Base-by-base conservation (phyloP, 2,329 filamentous ascomycete species). In the Fusarium begoniae region DNA sequence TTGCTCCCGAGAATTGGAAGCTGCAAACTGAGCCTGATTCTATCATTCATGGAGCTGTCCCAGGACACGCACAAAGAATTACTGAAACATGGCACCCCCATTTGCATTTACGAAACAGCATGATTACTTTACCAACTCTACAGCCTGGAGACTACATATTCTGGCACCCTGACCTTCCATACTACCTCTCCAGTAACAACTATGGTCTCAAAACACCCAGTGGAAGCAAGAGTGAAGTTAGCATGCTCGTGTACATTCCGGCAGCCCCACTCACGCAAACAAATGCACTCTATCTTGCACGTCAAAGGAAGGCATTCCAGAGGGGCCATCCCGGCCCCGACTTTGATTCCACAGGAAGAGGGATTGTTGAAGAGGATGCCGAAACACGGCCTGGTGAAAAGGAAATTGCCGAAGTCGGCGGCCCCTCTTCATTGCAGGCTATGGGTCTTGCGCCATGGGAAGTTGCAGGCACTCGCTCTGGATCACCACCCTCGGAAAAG, bases 31-130 rank as follows among this genome's bases (percentile, higher is more conserved):
- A 88, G 56, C 86, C 86, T 47, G 85, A 85, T 66, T 89, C 88
- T 40, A 87, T 89, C 78, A 88, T 90, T 76, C 88, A 90, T 79
- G 88, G 88, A 53, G 88, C 88, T 48, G 88, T 90, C 3, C 87
- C 88, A 0, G 88, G 88, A 41, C 88, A 90, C 74, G 87, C 88
- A 20, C 88, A 90, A 80, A 86, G 88, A 62, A 85, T 90, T 48
- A 89, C 88, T 3, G 87, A 89, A 75, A 83, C 85, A 17, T 90
- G 88, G 88, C 88, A 90, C 74, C 88, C 88, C 26, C 88, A 90
- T 65, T 82, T 89, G 18, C 83, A 86, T 77, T 83, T 90, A 51
- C 84, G 86, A 66, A 82, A 84, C 63, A 89, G 86, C 70, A 85
- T 90, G 70, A 84, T 89, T 65, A 87, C 87, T n/a, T 84, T 89